Conservation (phyloP, 306 rosid species). For the Hylodesmum podocarpum region DNA sequence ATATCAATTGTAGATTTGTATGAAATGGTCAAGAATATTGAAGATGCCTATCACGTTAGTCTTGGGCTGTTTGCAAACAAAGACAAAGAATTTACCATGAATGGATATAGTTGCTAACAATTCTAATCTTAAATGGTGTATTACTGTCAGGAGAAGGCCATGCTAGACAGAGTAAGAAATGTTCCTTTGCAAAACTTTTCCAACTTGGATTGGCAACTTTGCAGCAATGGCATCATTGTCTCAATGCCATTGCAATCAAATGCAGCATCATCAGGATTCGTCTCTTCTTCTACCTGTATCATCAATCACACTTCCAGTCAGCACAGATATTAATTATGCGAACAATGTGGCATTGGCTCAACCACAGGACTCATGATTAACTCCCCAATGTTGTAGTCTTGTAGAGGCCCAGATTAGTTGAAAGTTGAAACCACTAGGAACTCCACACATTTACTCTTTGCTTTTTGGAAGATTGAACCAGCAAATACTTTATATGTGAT, state of each 20-base stretch:
- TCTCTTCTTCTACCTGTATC: constrained; percentile 36
- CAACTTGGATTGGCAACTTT: constrained; percentile 44
- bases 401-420: constrained; percentile 1
- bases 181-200: constrained; percentile 33
- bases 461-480: neutral
- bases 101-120: neutral
- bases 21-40: neutral
- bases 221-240: constrained; percentile 38
- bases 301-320: constrained; percentile 28
- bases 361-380: constrained; percentile 11
- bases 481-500: neutral
- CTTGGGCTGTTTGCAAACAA: neutral
- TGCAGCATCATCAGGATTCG: constrained; percentile 97
- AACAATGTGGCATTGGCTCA: constrained; percentile 17
- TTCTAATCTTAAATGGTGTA: neutral
- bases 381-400: constrained; percentile 17
- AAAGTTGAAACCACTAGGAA: neutral
- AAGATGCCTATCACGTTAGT: neutral
- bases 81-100: neutral
- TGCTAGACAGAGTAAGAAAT: constrained; percentile 38
- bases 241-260: constrained; percentile 42
- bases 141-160: constrained; percentile 50
- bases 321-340: constrained; percentile 18
- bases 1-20: neutral
- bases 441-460: neutral